Base-by-base conservation (phyloP, 140 eudicot species). In the Anethum foeniculum region DNA sequence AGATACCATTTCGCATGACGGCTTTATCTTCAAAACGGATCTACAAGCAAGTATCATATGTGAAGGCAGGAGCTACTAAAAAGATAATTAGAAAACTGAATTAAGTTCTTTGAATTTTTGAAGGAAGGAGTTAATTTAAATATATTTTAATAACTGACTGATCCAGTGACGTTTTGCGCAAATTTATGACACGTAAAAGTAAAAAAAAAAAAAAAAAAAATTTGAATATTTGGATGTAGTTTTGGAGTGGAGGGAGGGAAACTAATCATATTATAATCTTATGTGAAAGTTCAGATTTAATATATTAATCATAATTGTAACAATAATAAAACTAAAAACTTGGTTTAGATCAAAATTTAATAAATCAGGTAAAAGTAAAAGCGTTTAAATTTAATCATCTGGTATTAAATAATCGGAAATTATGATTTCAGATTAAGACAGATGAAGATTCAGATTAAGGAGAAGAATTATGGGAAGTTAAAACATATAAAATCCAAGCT, bases 1-100 rank as follows among this genome's bases (percentile, higher is more conserved):
- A 64, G 72, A 94, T 89, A 73, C 98, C 97, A 38, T 77, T 82
- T 62, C 77, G 90, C 36, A 89, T 86, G 71, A 81, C 80, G 78
- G 84, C 92, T 72, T 89, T 91, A 80, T 87, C 87, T 87, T 90
- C 94, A 84, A 91, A 75, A 1, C 88, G 97, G 75, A 94, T 85
- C 98, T 94, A 87, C 82, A 83, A 27, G 79, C 84, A 75, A 84
- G 80, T 80, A 82, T 25, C 56, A 75, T 39, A 32, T 75, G 15
- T 78, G 80, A 47, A 77, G 79, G 49, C 73, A 47, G 32, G 36
- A 54, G 62, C 69, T 54, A 81, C 49, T 16, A 7, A 14, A 44
- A 62, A 18, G 36, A 64, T 41, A 39, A 75, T 19, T 23, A 23
- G 9, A 13, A 16, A 30, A 41, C n/a, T 67, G 7, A 36, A 25